Conservation (phyloP, 2,329 filamentous ascomycete species). For the Dactylonectria estremocensis region DNA sequence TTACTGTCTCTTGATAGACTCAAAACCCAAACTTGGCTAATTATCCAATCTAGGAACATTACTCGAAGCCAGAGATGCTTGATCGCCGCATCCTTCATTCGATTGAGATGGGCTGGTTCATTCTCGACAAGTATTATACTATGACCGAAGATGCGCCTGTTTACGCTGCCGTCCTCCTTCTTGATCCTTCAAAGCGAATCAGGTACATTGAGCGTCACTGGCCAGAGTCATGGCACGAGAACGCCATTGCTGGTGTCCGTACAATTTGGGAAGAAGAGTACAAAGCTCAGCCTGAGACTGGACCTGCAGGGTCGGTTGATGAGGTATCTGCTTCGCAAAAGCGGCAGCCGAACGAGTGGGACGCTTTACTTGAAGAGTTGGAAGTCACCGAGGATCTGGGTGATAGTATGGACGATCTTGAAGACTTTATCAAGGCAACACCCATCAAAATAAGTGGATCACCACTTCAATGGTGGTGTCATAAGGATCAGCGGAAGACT, state of each 20-base stretch:
- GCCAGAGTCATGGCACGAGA: neutral
- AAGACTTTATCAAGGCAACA: neutral
- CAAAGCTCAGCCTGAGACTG: neutral
- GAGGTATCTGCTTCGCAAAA: neutral
- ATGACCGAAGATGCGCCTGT: neutral
- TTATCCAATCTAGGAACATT: neutral
- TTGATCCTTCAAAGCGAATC: neutral
- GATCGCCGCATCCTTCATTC: neutral
- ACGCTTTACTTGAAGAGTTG: neutral
- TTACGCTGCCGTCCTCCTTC: neutral
- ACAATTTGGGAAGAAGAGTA: neutral
- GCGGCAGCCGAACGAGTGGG: neutral
- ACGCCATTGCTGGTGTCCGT: neutral
- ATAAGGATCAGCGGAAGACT: neutral
- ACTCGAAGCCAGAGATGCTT: neutral
- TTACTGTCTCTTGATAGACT: neutral
- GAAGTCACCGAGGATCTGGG: neutral
- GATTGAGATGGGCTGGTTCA: neutral
- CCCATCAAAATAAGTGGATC: neutral
- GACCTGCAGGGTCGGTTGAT: neutral
- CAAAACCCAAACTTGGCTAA: neutral
- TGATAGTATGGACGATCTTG: neutral
- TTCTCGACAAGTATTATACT: neutral
- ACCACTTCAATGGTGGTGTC: neutral
- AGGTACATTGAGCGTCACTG: neutral